Conservation (phyloP, 257 asterid species). For the Lithospermum erythrorhizon region DNA sequence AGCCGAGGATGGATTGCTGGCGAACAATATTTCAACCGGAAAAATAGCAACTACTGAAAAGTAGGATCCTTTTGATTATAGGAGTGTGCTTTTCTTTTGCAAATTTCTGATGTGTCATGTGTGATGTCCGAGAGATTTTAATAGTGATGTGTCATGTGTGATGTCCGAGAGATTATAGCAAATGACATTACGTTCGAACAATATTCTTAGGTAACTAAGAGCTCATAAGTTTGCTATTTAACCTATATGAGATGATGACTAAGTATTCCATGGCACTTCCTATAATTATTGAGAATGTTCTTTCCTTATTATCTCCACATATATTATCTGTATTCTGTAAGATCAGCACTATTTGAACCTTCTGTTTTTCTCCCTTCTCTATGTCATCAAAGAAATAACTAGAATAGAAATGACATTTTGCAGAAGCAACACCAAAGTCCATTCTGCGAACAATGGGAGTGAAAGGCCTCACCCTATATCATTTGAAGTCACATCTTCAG, state of each 20-base stretch:
- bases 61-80: too few relatives aligned
- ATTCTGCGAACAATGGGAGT: conserved; percentile 85
- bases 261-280: background rate
- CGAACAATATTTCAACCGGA: background rate
- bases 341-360: conserved; percentile 3
- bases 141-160: background rate
- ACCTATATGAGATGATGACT: background rate
- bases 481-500: conserved; percentile 87
- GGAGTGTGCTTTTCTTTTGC: background rate
- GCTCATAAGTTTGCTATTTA: background rate
- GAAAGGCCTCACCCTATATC: conserved; percentile 80
- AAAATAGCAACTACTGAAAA: background rate
- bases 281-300: background rate
- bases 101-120: too few relatives aligned
- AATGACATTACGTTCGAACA: background rate
- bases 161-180: background rate
- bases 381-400: conserved; percentile 1
- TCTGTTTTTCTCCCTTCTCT: background rate
- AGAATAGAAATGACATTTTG: conserved; percentile 11
- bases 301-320: background rate
- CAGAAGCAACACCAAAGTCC: conserved; percentile 95
- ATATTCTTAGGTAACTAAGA: background rate
- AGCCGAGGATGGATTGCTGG: too few relatives aligned
- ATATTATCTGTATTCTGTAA: background rate
- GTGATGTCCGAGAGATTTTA: background rate